A percentile compares a stretch with the other conserved stretches of the same genome.
phyloP scores from a whole-genome alignment of 805 yeast species.

The Ogataea thermomethanolica region DNA sequence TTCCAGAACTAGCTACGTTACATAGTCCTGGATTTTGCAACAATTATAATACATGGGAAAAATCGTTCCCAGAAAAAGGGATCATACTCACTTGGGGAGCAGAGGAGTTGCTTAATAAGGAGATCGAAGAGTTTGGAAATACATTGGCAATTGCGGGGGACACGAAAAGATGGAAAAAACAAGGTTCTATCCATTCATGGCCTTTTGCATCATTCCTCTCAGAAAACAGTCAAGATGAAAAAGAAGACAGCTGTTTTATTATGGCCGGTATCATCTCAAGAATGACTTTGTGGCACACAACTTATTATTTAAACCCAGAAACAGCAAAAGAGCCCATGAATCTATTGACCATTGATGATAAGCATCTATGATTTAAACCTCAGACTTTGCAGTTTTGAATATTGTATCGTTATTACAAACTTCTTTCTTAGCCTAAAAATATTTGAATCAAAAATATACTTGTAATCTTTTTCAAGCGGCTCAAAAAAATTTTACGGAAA shows the following conservation, averaged over 20 bases:
- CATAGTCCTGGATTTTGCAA: constrained; percentile 34
- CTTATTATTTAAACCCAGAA: constrained; percentile 25
- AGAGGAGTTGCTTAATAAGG: constrained; percentile 38
- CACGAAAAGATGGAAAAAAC: constrained; percentile 34
- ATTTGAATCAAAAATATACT: background rate
- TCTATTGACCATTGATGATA: constrained; percentile 32
- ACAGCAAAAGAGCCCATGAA: constrained; percentile 32
- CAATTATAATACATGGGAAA: constrained; percentile 36
- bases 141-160: constrained; percentile 28
- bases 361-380: constrained; percentile 19
- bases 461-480: no score
- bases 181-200: constrained; percentile 45
- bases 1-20: constrained; percentile 21
- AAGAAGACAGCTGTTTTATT: constrained; percentile 40
- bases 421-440: background rate
- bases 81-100: constrained; percentile 41
- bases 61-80: constrained; percentile 41
- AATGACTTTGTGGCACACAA: constrained; percentile 41
- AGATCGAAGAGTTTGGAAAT: constrained; percentile 34
- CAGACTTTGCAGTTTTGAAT: background rate
- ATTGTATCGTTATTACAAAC: background rate
- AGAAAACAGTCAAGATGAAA: constrained; percentile 41
- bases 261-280: constrained; percentile 40
- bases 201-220: constrained; percentile 40
- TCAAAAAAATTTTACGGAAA: no score